Percentiles rank a stretch among this genome's conserved stretches.
Evolutionary conservation across 805 yeast genomes (phyloP).

Genomic region (Metschnikowia hibisci): DNA sequence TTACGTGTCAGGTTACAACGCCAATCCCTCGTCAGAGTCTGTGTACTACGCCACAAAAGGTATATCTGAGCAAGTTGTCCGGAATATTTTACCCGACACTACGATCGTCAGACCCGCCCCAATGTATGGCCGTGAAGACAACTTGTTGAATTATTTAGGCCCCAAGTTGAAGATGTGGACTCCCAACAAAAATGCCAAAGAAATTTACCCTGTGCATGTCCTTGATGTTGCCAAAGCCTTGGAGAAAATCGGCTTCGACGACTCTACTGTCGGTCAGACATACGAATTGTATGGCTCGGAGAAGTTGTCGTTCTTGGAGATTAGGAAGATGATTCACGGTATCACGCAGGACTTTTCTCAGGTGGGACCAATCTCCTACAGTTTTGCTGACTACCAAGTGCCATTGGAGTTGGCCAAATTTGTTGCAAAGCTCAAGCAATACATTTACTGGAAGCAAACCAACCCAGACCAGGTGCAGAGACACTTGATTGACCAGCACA

Average conservation of each 20-base stretch:
- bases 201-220: conserved; percentile 68
- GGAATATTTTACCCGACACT: conserved; percentile 63
- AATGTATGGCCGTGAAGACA: conserved; percentile 71
- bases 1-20: conserved; percentile 78
- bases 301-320: conserved; percentile 54
- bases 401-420: conserved; percentile 46
- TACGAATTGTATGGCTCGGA: conserved; percentile 76
- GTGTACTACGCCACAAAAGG: conserved; percentile 78
- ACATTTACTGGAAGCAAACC: conserved; percentile 44
- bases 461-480: conserved; percentile 76
- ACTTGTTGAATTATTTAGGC: conserved; percentile 58
- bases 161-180: conserved; percentile 58
- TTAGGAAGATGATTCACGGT: conserved; percentile 67
- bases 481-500: conserved; percentile 60
- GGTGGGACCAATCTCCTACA: conserved; percentile 43
- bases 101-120: conserved; percentile 86
- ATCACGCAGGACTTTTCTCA: conserved; percentile 49
- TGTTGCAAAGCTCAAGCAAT: conserved; percentile 42
- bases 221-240: conserved; percentile 74
- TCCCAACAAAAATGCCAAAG: conserved; percentile 60
- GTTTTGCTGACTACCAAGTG: conserved; percentile 38
- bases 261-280: conserved; percentile 70
- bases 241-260: conserved; percentile 77
- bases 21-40: conserved; percentile 62
- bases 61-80: conserved; percentile 67